Base-by-base conservation (phyloP, 306 rosid species). In the Malus asiatica region DNA sequence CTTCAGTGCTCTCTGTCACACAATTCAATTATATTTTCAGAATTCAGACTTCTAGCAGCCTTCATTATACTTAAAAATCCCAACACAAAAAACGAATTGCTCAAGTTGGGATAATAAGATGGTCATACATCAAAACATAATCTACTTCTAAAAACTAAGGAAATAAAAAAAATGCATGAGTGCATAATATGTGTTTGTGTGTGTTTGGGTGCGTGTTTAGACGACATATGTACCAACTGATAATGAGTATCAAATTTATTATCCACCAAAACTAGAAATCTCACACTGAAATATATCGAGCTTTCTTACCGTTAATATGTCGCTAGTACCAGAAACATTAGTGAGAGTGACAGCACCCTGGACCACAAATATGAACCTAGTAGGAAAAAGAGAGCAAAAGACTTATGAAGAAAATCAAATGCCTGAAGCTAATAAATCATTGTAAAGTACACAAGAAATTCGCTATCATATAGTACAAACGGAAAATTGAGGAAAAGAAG, bases 321-420 rank as follows among this genome's bases (percentile, higher is more conserved):
- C 81, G 70, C 76, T 76, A 65, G 11, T 35, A 29, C 84, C 86
- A 74, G 90, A 72, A 58, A 74, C 80, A 79, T 78, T 69, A 29
- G 84, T 75, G 68, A 95, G 87, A 22, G 77, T 84, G 77, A 90
- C 82, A 66, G 80, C 80, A 79, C 99, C 99, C 68, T 89, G 86
- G 76, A 95, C 86, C 80, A 95, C 97, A 89, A 95, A 95, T 83
- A 95, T 72, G 66, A 95, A 89, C 83, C 99, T 95, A 79, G 75
- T 19, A 46, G 68, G 74, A 81, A 11, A 72, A 78, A 80, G 55
- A 86, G 3, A 83, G 73, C 30, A 53, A 81, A 11, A 80, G 55
- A 40, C 45, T 78, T 69, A 32, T 29, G 73, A 70, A 44, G 61
- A n/a, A 77, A 29, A 77, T 77, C 55, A 74, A 77, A 72, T 69